Evolutionary conservation across 495 filamentous ascomycete species (phyloP).

Genomic region (Podospora comata): DNA sequence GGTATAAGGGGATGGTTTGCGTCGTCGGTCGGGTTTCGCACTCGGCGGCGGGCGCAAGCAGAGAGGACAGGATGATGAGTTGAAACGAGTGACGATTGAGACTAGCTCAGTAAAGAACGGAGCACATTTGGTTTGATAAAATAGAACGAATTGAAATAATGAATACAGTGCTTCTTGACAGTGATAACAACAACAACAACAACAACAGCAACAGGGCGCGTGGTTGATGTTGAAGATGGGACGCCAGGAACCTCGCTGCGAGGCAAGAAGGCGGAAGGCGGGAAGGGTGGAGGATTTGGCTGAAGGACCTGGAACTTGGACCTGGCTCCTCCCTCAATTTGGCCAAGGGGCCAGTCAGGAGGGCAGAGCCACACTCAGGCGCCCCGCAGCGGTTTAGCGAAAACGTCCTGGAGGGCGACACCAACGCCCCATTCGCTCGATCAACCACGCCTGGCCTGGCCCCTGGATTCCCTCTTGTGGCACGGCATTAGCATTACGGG

Average conservation of each 20-base stretch:
- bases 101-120: not conserved
- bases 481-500: slow-evolving; percentile 8
- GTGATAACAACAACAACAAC: too few relatives aligned
- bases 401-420: slow-evolving; percentile 30
- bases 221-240: not conserved
- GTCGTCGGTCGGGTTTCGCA: not conserved
- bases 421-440: slow-evolving; percentile 26
- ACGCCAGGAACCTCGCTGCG: not conserved
- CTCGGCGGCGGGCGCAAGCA: not conserved
- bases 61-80: not conserved
- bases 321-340: slow-evolving; percentile 28
- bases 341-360: slow-evolving; percentile 32
- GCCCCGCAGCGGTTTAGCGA: slow-evolving; percentile 31
- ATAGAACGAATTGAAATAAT: not conserved
- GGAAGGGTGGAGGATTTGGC: slow-evolving; percentile 22
- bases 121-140: not conserved
- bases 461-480: slow-evolving; percentile 20
- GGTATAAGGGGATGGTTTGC: not conserved
- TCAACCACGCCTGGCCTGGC: slow-evolving; percentile 18
- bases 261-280: not conserved
- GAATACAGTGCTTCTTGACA: not conserved
- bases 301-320: slow-evolving; percentile 24
- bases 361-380: slow-evolving; percentile 26
- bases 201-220: too few relatives aligned
- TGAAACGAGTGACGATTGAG: not conserved